phyloP scores from a whole-genome alignment of 129 eudicot species.

The Saposhnikovia divaricata region DNA sequence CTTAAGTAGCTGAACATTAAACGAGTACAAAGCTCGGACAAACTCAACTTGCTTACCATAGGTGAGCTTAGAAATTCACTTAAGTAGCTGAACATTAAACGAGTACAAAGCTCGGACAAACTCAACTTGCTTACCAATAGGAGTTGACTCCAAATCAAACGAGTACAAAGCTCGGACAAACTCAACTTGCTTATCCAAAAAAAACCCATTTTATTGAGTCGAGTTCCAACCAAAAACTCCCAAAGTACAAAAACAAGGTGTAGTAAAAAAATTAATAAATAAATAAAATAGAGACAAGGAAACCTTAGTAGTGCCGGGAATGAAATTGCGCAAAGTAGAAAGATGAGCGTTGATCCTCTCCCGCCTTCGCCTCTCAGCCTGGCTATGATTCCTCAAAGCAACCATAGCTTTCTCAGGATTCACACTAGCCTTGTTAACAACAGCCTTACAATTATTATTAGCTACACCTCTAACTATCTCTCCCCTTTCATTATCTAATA shows the following conservation, averaged over 20 bases:
- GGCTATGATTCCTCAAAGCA: conserved; percentile 77
- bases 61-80: too few relatives aligned
- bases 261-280: too few relatives aligned
- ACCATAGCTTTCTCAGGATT: conserved; percentile 48
- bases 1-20: too few relatives aligned
- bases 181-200: background rate
- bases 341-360: conserved; percentile 79
- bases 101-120: too few relatives aligned
- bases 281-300: background rate
- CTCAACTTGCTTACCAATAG: too few relatives aligned
- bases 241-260: too few relatives aligned
- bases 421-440: conserved; percentile 29
- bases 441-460: conserved; percentile 18
- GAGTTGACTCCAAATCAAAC: background rate
- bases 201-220: too few relatives aligned
- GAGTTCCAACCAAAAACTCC: too few relatives aligned
- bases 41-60: too few relatives aligned
- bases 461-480: conserved; percentile 47
- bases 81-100: too few relatives aligned
- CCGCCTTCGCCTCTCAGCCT: conserved; percentile 74
- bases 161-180: background rate
- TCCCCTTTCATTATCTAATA: conserved; percentile 49
- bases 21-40: too few relatives aligned
- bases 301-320: conserved; percentile 62
- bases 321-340: conserved; percentile 47